Percentiles rank a stretch among this genome's conserved stretches.
Conservation (phyloP, 225 moss, liverwort and hornwort genomes). For the Straminergon stramineum region DNA sequence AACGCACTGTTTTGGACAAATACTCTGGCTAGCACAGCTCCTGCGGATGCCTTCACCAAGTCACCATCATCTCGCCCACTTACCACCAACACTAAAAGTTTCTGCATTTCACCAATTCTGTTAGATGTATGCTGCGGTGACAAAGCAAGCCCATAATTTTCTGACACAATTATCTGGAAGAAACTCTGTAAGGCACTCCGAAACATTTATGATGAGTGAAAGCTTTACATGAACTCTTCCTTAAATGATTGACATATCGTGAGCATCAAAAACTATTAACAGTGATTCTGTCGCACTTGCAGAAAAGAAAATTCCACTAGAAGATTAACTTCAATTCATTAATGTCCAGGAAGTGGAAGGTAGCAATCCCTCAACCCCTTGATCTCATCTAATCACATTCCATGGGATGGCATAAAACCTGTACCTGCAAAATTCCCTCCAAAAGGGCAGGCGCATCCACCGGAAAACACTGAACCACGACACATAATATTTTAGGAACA, state of each 20-base stretch:
- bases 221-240: neutral
- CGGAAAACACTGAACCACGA: conserved; percentile 78
- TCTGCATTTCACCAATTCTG: conserved; percentile 44
- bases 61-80: conserved; percentile 89
- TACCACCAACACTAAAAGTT: conserved; percentile 82
- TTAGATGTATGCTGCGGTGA: neutral
- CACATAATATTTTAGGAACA: neutral
- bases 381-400: neutral
- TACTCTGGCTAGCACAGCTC: conserved; percentile 90
- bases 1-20: conserved; percentile 96
- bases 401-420: neutral
- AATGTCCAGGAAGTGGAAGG: neutral
- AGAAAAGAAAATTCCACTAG: neutral
- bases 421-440: conserved; percentile 85
- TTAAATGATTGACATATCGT: neutral
- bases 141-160: neutral
- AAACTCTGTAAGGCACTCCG: neutral
- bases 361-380: neutral
- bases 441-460: conserved; percentile 82
- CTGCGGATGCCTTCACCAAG: conserved; percentile 88
- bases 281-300: neutral
- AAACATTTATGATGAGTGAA: neutral
- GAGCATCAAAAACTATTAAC: neutral
- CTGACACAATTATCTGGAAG: neutral
- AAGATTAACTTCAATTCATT: neutral